Base-by-base conservation (phyloP, 139 green algal species). In the Coelastrella sp. region DNA sequence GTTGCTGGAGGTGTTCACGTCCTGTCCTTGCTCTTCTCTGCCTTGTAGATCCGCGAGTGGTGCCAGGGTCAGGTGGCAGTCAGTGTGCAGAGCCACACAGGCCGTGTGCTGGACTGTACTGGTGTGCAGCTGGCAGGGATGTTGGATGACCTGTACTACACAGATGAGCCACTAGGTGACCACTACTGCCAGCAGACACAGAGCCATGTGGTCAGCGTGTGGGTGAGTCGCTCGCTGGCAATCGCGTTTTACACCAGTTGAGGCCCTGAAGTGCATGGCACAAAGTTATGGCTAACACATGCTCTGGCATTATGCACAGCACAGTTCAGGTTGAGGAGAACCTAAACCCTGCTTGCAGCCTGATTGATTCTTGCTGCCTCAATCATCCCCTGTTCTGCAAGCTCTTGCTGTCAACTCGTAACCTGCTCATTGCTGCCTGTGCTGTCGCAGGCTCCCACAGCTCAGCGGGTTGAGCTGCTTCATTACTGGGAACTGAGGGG, bases 401-500 rank as follows among this genome's bases (percentile, higher is more conserved):
- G 35, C 35, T 49, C 35, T 72, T 22, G 12, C 12, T 72, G 12
- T 72, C 63, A 72, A 7, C 63, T 22, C 12, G 15, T 17, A 14
- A 14, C 12, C 63, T 72, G 63, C 63, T 72, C 1, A 72, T 72
- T 17, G 35, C 1, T 49, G 15, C 63, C 4, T 72, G 4, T 72
- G 63, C 63, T 72, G 63, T 72, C 63, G 24, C 68, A 97, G 97
- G 96, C 97, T 25, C 97, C 97, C 25, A 99, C 96, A 8, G 96
- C 96, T 4, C 92, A 96, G 76, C 79, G 91, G 35, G 94, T 97
- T 22, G 78, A 96, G 87, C 92, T 98, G 87, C 89, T 97, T 82
- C 90, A 96, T 72, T 97, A 89, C 49, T 24, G 73, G 82, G 78
- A 86, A 89, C 49, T 92, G n/a, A 27, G 89, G 0, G 91, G 90